Conservation (phyloP, 768 basidiomycete genomes). For the Wakefieldia striispora region DNA sequence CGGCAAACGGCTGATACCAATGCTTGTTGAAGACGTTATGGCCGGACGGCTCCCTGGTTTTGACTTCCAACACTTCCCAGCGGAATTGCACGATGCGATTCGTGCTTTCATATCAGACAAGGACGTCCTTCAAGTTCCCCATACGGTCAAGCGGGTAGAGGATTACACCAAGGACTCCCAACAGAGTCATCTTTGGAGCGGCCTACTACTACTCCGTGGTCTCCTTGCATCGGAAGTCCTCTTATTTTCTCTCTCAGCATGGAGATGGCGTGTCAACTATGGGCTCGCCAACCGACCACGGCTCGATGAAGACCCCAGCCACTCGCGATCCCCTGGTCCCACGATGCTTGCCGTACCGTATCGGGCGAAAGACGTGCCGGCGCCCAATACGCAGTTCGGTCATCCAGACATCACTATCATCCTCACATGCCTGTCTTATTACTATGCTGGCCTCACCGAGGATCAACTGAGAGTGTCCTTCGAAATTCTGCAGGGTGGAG, state of each 20-base stretch:
- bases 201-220: conserved; percentile 33
- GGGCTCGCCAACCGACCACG: no score
- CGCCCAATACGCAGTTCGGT: conserved; percentile 23
- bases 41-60: conserved; percentile 6
- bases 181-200: conserved; percentile 7
- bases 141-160: background rate
- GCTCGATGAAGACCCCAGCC: no score
- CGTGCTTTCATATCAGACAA: no score
- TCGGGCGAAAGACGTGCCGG: conserved; percentile 26
- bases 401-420: conserved; percentile 25
- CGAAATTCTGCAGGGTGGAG: conserved; percentile 9
- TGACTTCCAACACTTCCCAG: conserved; percentile 3
- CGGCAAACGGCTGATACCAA: conserved; percentile 3
- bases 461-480: conserved; percentile 19
- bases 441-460: conserved; percentile 22
- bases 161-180: background rate
- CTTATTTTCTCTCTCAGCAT: conserved; percentile 16
- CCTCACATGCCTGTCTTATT: conserved; percentile 16
- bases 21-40: conserved; percentile 9
- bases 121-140: no score
- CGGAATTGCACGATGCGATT: conserved; percentile 6
- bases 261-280: conserved; percentile 28
- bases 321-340: no score
- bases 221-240: conserved; percentile 25
- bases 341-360: conserved; percentile 25